phyloP scores from a whole-genome alignment of 805 yeast genomes.

The Metschnikowia peoriensis region DNA sequence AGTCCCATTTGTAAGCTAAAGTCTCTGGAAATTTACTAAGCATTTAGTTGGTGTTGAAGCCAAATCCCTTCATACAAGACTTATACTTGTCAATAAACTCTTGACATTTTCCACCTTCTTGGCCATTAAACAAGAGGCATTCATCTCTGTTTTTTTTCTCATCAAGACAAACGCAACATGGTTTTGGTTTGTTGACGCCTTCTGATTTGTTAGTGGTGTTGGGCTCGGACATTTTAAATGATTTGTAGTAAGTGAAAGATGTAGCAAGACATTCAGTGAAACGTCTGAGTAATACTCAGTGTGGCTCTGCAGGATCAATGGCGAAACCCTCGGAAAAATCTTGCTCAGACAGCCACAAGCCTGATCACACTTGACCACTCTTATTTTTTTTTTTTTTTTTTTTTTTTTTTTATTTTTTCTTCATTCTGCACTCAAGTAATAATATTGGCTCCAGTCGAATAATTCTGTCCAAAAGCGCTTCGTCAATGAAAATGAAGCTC shows the following conservation, averaged over 20 bases:
- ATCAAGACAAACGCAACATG: constrained; percentile 93
- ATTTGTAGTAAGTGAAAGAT: not conserved
- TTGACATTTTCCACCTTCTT: constrained; percentile 80
- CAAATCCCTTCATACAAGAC: constrained; percentile 87
- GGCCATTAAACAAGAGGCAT: constrained; percentile 79
- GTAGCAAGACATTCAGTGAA: not conserved
- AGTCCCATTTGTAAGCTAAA: not conserved
- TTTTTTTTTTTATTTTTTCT: no score
- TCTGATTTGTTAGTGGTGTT: not conserved
- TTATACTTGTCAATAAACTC: constrained; percentile 71
- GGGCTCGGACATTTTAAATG: constrained; percentile 1
- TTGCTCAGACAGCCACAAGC: not conserved
- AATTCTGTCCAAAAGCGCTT: no score
- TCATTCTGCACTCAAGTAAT: no score
- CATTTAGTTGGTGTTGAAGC: constrained; percentile 52
- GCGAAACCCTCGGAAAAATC: not conserved
- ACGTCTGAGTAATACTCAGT: not conserved
- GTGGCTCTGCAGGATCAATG: constrained; percentile 9
- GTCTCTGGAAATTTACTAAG: not conserved
- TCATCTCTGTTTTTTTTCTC: constrained; percentile 83
- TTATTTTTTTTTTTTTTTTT: no score
- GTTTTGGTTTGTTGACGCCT: constrained; percentile 67
- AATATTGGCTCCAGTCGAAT: no score
- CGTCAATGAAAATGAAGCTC: no score
- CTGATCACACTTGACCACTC: not conserved